These are phyloP conservation scores for Melanogaster broomeanus DNA, from an alignment of 768 basidiomycete species.

Conservation along the genomic window DNA sequence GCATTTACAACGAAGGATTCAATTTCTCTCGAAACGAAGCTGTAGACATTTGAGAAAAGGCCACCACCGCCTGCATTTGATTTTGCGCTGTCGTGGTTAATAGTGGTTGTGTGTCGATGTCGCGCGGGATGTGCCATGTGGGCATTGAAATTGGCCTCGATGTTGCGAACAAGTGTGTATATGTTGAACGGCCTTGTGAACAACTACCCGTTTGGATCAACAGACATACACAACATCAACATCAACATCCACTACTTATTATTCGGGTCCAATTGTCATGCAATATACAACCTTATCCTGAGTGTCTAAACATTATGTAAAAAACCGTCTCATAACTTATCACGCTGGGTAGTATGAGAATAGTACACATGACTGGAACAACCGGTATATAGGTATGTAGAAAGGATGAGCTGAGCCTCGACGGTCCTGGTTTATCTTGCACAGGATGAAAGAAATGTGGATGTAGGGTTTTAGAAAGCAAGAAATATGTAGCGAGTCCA, in stretches of 20 bases:
- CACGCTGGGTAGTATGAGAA: background rate
- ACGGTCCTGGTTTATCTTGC: slow-evolving; percentile 16
- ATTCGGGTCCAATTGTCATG: background rate
- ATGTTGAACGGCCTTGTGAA: background rate
- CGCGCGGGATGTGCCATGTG: slow-evolving; percentile 10
- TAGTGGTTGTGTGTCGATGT: background rate
- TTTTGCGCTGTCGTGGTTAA: background rate
- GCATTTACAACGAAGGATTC: slow-evolving; percentile 72
- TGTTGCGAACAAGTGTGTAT: background rate
- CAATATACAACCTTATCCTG: too few relatives aligned
- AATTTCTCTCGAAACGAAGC: slow-evolving; percentile 70
- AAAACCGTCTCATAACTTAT: background rate
- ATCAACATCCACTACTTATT: slow-evolving; percentile 9
- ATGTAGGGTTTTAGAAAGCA: slow-evolving; percentile 2
- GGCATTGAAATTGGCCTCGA: background rate
- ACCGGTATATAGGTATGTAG: background rate
- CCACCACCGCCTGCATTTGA: slow-evolving; percentile 31
- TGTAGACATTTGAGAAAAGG: slow-evolving; percentile 63
- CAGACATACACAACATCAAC: slow-evolving; percentile 13
- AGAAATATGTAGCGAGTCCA: slow-evolving; percentile 2
- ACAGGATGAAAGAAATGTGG: background rate
- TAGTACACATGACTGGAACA: background rate
- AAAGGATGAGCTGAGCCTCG: background rate
- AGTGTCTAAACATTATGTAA: too few relatives aligned
- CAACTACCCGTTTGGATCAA: slow-evolving; percentile 5